Percentiles rank a stretch among this genome's conserved stretches.
These are phyloP conservation scores for Mycosphaerella arachidis DNA, from an alignment of 2,329 filamentous ascomycete genomes.

Conservation along the genomic window DNA sequence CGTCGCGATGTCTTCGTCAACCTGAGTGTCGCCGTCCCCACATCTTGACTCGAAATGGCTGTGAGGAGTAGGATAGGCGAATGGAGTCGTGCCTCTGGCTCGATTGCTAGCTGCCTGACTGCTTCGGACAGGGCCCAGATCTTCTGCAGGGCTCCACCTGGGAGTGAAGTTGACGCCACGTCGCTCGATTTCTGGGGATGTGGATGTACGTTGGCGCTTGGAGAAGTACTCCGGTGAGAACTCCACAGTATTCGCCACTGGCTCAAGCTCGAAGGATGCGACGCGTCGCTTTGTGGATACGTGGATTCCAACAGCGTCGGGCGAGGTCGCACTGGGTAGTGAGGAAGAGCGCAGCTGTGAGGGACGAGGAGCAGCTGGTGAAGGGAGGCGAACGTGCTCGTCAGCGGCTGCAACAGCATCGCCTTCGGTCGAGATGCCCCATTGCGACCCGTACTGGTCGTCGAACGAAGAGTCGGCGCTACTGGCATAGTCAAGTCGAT, in stretches of 20 bases:
- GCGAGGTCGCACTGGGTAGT: constrained; percentile 23
- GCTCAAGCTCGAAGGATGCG: constrained; percentile 28
- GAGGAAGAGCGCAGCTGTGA: constrained; percentile 22
- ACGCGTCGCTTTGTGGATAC: constrained; percentile 29
- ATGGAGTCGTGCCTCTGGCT: constrained; percentile 50
- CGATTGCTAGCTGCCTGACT: constrained; percentile 39
- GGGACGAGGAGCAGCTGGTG: constrained; percentile 7
- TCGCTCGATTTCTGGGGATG: constrained; percentile 48
- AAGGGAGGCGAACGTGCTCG: constrained; percentile 10
- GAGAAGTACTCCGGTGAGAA: constrained; percentile 17
- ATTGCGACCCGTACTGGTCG: constrained; percentile 19
- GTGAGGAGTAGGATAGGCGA: constrained; percentile 71
- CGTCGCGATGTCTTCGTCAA: constrained; percentile 11
- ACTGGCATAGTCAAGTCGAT: constrained; percentile 57
- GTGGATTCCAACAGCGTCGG: constrained; percentile 5
- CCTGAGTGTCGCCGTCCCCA: constrained; percentile 29
- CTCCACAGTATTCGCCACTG: constrained; percentile 26
- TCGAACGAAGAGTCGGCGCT: constrained; percentile 48
- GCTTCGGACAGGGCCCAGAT: constrained; percentile 18
- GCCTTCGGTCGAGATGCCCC: constrained; percentile 7
- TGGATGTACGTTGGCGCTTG: constrained; percentile 51
- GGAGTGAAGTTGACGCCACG: constrained; percentile 39
- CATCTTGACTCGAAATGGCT: constrained; percentile 45
- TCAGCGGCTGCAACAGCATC: constrained; percentile 6
- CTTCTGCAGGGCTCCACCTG: constrained; percentile 38